Evolutionary conservation across 352 stramenopile genomes (phyloP), one percentile per base, ranked within the genome.

Genomic region (Pythium insidiosum): DNA sequence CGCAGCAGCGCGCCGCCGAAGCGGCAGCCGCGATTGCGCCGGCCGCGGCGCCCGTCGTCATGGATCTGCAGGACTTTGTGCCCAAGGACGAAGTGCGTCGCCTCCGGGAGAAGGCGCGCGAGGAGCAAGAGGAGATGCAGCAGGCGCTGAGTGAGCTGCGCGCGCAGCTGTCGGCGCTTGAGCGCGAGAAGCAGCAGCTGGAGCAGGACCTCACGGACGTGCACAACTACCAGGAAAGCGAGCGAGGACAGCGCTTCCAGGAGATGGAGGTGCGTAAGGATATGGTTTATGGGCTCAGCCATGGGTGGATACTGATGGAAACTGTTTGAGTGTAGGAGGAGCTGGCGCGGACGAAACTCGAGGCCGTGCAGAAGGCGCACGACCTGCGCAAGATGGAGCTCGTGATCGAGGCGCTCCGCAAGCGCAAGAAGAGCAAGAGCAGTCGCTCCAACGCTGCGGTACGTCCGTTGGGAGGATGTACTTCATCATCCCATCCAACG

Each of bases 31-130:
- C n/a, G n/a, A n/a, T n/a, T n/a, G n/a, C n/a, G n/a, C n/a, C n/a
- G n/a, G 46, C 56, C 1, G 40, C 40, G 1, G 26, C 50, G 18
- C 53, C 67, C 1, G 23, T 74, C 13, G 61, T 84, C 33, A 76
- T 83, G 61, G 69, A 84, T 31, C 65, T 83, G 5, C 76, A 81
- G 38, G 74, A 87, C 25, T 84, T 84, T 50, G 66, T 87, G 15
- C 63, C 61, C 2, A 49, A 79, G 40, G 74, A 81, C 11, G 68
- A 84, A 42, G 52, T 87, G 33, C 36, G 48, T 7, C 57, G 59
- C 20, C 53, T 79, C n/a, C 70, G 74, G 31, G 66, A 79, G 2
- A 47, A 69, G 24, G 77, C 28, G 48, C 61, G 61, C 38, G 61
- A 69, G 33, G 38, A 68, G 25, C 33, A 83, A 6, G 44, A 51